Base-by-base conservation (phyloP, 1,284 basidiomycete genomes). In the Cutaneotrichosporon cavernicola region DNA sequence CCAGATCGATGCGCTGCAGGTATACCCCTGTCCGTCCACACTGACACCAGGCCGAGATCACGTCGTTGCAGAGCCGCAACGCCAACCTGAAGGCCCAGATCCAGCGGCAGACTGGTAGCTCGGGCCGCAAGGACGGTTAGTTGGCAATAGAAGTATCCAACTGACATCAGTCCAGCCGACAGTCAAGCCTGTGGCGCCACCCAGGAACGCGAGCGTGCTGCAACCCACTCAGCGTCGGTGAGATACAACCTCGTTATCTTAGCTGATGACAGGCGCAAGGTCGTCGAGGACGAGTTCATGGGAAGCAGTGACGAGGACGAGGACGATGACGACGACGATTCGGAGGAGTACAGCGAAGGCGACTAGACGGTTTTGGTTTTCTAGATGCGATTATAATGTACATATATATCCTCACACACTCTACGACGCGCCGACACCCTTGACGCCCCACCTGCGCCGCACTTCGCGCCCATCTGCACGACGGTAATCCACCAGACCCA, bases 401-500 rank as follows among this genome's bases (percentile, higher is more conserved):
- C 51, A 53, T 53, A 18, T 14, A 22, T 26, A 14, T 13, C 31
- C 9, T 5, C 34, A 26, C 43, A 32, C 47, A 22, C 22, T 5
- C 49, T 52, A 60, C 50, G 47, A 51, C 50, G 55, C 56, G 4
- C 69, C 69, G 2, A 65, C 65, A 13, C 69, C 69, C 50, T 64
- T 69, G 9, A 65, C 64, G 11, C 69, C 63, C 69, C 69, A 70
- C 31, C 60, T 62, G 14, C 67, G 49, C 52, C 64, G 59, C 43
- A 49, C 58, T 61, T 65, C 62, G 26, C 64, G 38, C 31, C 58
- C 58, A 49, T 65, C 63, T 21, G 22, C 65, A 9, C 67, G 56
- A 5, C 73, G 61, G 63, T 77, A 80, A 66, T 80, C 67, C 22
- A 80, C 78, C 46, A 80, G 62, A 1, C 78, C 78, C 32, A 80